phyloP scores from a whole-genome alignment of 2,329 filamentous ascomycete genomes.

The Diatrype stigma region DNA sequence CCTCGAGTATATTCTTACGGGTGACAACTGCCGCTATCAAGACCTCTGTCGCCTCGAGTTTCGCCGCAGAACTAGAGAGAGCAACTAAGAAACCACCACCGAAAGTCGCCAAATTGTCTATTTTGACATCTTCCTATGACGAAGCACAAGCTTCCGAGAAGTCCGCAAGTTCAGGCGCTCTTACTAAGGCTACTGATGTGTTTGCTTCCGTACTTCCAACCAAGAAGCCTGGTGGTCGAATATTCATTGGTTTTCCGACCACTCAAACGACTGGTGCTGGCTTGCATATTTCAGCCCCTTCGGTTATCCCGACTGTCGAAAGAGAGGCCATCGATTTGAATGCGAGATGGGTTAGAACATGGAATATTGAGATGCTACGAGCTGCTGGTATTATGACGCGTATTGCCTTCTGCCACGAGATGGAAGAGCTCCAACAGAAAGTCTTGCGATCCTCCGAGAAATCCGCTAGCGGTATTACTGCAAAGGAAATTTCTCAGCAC shows the following conservation, averaged over 20 bases:
- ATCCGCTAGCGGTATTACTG: constrained; percentile 50
- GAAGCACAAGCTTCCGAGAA: constrained; percentile 65
- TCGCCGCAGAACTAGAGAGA: constrained; percentile 83
- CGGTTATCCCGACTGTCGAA: constrained; percentile 94
- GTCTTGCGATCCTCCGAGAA: constrained; percentile 43
- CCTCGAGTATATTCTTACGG: constrained; percentile 80
- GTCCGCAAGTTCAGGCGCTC: constrained; percentile 38
- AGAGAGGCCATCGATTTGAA: constrained; percentile 96
- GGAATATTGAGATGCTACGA: constrained; percentile 92
- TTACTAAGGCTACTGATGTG: constrained; percentile 65
- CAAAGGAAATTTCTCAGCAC: constrained; percentile 61
- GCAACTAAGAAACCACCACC: constrained; percentile 97
- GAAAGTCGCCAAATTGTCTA: constrained; percentile 77
- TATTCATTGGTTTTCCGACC: constrained; percentile 97
- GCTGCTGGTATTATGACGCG: constrained; percentile 87
- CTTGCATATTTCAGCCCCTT: constrained; percentile 91
- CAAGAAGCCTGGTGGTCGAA: constrained; percentile 74
- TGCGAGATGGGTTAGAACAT: constrained; percentile 87
- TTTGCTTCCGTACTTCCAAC: constrained; percentile 87
- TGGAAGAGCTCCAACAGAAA: constrained; percentile 67
- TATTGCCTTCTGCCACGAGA: constrained; percentile 83
- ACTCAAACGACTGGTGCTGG: constrained; percentile 94
- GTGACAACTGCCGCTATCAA: constrained; percentile 80
- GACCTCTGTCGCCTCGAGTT: constrained; percentile 67
- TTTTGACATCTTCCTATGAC: constrained; percentile 88